Percentiles rank a stretch among this genome's conserved stretches.
phyloP scores from a whole-genome alignment of 345 rosid genomes.

The Eucalyptus rudis region DNA sequence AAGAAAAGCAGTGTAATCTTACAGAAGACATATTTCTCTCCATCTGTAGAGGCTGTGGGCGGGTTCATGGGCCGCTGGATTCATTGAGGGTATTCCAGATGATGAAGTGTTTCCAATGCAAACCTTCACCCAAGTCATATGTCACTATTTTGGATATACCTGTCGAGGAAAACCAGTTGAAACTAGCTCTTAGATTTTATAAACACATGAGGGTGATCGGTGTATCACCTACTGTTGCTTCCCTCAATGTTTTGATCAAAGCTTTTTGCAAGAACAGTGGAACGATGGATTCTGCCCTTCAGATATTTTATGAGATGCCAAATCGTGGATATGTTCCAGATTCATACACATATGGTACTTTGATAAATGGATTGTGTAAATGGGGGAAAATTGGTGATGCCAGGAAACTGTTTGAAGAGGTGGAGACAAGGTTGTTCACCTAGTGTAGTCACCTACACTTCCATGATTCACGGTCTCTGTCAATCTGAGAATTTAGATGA shows the following conservation, averaged over 20 bases:
- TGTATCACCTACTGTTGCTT: constrained; percentile 35
- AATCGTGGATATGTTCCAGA: constrained; percentile 55
- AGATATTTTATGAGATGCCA: constrained; percentile 75
- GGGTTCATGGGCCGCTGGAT: constrained; percentile 64
- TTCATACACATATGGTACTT: constrained; percentile 81
- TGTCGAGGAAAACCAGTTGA: constrained; percentile 68
- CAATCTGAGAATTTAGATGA: constrained; percentile 33
- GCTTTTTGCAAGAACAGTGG: constrained; percentile 58
- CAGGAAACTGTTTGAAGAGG: constrained; percentile 55
- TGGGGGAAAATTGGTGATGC: constrained; percentile 59
- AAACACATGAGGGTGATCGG: constrained; percentile 56
- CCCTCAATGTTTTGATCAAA: constrained; percentile 83
- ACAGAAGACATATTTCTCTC: constrained; percentile 48
- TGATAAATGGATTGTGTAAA: constrained; percentile 76
- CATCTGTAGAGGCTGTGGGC: constrained; percentile 60
- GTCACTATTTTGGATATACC: constrained; percentile 53
- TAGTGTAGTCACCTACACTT: constrained; percentile 72
- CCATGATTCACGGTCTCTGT: constrained; percentile 62
- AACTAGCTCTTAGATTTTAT: constrained; percentile 53
- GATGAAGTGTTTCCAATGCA: constrained; percentile 56
- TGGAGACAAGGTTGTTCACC: constrained; percentile 38
- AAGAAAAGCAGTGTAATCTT: constrained; percentile 33
- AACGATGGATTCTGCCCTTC: constrained; percentile 53
- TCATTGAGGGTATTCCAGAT: constrained; percentile 51
- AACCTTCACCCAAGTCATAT: constrained; percentile 40